Evolutionary conservation across 805 yeast genomes (phyloP).

Genomic region (Suhomyces emberorum): DNA sequence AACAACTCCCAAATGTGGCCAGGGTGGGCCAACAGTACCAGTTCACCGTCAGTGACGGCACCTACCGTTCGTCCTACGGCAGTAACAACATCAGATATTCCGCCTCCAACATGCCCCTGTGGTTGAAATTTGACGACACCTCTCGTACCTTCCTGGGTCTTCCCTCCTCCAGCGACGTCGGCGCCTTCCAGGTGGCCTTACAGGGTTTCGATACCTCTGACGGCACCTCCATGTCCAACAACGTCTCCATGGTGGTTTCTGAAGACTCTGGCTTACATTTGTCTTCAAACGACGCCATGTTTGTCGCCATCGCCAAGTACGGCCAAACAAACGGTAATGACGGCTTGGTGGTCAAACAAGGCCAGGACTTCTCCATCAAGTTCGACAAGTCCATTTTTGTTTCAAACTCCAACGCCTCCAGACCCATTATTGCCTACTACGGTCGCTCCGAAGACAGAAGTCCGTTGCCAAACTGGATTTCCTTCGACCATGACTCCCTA

Average conservation of each 20-base stretch:
- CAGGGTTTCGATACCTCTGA: conserved; percentile 65
- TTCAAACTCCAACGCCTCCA: conserved; percentile 39
- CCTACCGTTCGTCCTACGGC: conserved; percentile 46
- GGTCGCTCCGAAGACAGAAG: conserved; percentile 81
- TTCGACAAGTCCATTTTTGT: conserved; percentile 62
- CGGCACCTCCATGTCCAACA: conserved; percentile 36
- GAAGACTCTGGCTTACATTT: conserved; percentile 52
- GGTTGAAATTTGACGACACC: conserved; percentile 71
- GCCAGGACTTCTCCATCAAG: conserved; percentile 58
- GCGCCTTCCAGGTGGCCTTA: conserved; percentile 44
- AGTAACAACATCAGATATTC: conserved; percentile 50
- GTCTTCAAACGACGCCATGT: conserved; percentile 39
- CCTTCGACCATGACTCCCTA: conserved; percentile 58
- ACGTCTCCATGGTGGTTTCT: conserved; percentile 62
- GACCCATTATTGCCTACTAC: conserved; percentile 61
- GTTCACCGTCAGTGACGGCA: conserved; percentile 67
- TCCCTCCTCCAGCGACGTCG: conserved; percentile 50
- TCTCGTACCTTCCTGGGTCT: conserved; percentile 68
- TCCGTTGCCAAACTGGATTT: conserved; percentile 88
- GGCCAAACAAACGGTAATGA: conserved; percentile 77
- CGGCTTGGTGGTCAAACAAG: conserved; percentile 73
- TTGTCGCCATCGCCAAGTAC: conserved; percentile 52
- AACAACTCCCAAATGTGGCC: conserved; percentile 88
- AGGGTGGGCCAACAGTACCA: conserved; percentile 57
- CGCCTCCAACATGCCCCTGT: conserved; percentile 60